These are phyloP conservation scores for Tetrapisispora namnaoensis DNA, from an alignment of 805 yeast genomes.

Conservation along the genomic window DNA sequence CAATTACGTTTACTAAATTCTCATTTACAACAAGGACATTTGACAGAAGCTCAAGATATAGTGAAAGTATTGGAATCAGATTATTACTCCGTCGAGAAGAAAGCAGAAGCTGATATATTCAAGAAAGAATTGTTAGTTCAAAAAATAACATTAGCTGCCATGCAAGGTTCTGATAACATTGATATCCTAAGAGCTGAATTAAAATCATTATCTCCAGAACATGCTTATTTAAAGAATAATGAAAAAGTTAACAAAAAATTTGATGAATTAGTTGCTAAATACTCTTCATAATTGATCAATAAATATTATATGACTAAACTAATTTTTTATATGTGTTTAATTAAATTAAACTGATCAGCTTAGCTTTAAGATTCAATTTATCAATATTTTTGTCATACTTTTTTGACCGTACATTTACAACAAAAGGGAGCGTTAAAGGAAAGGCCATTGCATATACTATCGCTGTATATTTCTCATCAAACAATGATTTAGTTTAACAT, in stretches of 20 bases:
- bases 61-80: conserved; percentile 39
- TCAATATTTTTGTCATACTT: neutral
- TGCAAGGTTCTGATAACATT: conserved; percentile 42
- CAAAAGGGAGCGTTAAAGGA: neutral
- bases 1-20: conserved; percentile 60
- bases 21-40: conserved; percentile 68
- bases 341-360: neutral
- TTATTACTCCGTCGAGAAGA: conserved; percentile 29
- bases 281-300: conserved; percentile 15
- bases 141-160: conserved; percentile 51
- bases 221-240: conserved; percentile 48
- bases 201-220: conserved; percentile 40
- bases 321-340: neutral
- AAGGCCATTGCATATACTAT: neutral
- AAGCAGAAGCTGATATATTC: conserved; percentile 20
- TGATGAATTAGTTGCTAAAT: conserved; percentile 59
- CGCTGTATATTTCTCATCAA: neutral
- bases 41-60: conserved; percentile 72
- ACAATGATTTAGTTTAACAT: neutral
- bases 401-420: neutral
- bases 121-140: conserved; percentile 50
- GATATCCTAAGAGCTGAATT: conserved; percentile 39
- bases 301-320: neutral
- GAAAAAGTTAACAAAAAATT: conserved; percentile 54
- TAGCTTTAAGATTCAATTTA: neutral